phyloP scores from a whole-genome alignment of 192 early-diverging fungal genomes.

The Umbelopsis vinacea region DNA sequence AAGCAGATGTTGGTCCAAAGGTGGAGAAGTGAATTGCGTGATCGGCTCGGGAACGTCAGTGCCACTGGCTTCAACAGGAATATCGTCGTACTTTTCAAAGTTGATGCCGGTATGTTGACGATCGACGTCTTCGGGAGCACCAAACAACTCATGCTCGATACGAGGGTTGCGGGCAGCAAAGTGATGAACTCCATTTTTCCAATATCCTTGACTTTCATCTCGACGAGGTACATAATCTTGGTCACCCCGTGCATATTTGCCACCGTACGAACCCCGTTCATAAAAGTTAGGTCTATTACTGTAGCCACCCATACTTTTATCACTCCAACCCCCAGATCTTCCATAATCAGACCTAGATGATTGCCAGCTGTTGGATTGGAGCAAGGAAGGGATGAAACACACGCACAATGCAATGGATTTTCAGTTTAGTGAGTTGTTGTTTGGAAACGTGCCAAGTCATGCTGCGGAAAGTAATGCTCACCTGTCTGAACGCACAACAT shows the following conservation, averaged over 20 bases:
- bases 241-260: conserved; percentile 44
- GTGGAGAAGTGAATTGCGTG: conserved; percentile 55
- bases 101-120: conserved; percentile 92
- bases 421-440: neutral
- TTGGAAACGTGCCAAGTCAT: neutral
- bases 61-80: conserved; percentile 92
- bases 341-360: conserved; percentile 43
- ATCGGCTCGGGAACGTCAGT: conserved; percentile 70
- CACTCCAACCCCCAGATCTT: conserved; percentile 35
- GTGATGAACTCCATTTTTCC: conserved; percentile 82
- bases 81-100: conserved; percentile 99
- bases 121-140: conserved; percentile 72
- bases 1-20: conserved; percentile 85
- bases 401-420: neutral
- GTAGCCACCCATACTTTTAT: conserved; percentile 22
- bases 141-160: conserved; percentile 82
- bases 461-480: neutral
- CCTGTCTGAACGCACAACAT: neutral
- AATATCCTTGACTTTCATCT: conserved; percentile 58
- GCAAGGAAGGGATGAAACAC: neutral
- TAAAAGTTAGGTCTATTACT: conserved; percentile 43
- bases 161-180: conserved; percentile 78
- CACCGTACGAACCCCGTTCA: conserved; percentile 44
- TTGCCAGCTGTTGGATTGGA: conserved; percentile 24
- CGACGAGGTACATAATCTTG: conserved; percentile 37